Conservation (phyloP, 2,329 filamentous ascomycete species). For the Beauveria caledonica region DNA sequence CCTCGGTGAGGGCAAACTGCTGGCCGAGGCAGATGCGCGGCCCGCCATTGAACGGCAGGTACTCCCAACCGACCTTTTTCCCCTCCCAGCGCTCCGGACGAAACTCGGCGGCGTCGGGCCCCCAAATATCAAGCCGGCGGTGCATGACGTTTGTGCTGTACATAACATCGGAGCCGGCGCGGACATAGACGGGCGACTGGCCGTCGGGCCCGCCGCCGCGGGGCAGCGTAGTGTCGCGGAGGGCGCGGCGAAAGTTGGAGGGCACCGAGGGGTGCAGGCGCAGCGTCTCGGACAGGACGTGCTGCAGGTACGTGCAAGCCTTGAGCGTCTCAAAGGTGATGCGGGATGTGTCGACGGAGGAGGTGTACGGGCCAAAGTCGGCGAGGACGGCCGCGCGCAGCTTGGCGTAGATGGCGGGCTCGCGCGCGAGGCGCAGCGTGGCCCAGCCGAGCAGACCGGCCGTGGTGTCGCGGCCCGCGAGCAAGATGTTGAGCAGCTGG, state of each 20-base stretch:
- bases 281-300: constrained; percentile 20
- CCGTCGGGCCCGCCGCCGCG: constrained; percentile 28
- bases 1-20: constrained; percentile 66
- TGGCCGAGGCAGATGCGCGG: constrained; percentile 56
- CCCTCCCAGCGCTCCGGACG: constrained; percentile 30
- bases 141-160: constrained; percentile 22
- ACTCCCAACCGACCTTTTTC: constrained; percentile 23
- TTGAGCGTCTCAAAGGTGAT: constrained; percentile 16
- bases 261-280: constrained; percentile 28
- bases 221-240: constrained; percentile 25
- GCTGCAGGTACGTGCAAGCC: constrained; percentile 18
- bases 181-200: constrained; percentile 20
- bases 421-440: constrained; percentile 16
- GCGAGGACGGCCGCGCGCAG: constrained; percentile 12
- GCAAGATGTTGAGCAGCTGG: constrained; percentile 15
- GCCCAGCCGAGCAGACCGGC: constrained; percentile 17
- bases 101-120: constrained; percentile 27
- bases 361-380: constrained; percentile 2
- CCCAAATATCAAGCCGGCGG: constrained; percentile 27
- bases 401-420: constrained; percentile 11
- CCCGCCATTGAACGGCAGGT: constrained; percentile 28
- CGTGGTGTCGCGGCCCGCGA: constrained; percentile 19
- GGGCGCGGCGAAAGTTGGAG: constrained; percentile 23
- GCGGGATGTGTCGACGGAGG: not conserved
- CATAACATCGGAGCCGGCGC: constrained; percentile 23